Conservation (phyloP, 768 basidiomycete genomes). For the Rubroboletus pulcherrimus region DNA sequence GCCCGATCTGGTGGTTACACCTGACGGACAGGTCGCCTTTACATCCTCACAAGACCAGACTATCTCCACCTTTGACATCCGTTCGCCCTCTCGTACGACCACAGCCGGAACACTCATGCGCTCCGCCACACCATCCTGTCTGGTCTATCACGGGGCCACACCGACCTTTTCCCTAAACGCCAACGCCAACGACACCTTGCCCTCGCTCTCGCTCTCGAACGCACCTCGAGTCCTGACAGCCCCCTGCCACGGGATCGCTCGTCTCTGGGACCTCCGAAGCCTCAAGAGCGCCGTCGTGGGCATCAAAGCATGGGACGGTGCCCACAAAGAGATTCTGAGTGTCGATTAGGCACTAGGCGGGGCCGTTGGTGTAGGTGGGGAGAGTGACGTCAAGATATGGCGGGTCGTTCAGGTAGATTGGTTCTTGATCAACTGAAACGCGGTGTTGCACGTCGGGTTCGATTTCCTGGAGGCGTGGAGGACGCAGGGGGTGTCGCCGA, state of each 20-base stretch:
- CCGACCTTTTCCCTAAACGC: too few relatives aligned
- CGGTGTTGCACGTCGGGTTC: neutral
- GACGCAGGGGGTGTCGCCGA: neutral
- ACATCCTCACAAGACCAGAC: neutral
- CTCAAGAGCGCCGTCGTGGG: slow-evolving; percentile 58
- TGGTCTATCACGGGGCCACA: neutral
- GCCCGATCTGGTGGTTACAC: slow-evolving; percentile 52
- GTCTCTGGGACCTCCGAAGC: slow-evolving; percentile 78
- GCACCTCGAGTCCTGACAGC: slow-evolving; percentile 62
- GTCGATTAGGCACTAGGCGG: slow-evolving; percentile 58
- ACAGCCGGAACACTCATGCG: neutral
- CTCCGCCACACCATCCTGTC: neutral
- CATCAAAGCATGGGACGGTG: slow-evolving; percentile 57
- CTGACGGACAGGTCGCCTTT: neutral
- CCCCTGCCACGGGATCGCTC: slow-evolving; percentile 71
- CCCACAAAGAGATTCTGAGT: slow-evolving; percentile 49
- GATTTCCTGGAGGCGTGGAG: neutral
- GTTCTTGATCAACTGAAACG: slow-evolving; percentile 6
- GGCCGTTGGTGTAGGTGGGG: slow-evolving; percentile 50
- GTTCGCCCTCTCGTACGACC: neutral
- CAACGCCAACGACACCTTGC: neutral
- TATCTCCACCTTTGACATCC: neutral
- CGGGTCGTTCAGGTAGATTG: slow-evolving; percentile 37
- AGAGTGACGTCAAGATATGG: slow-evolving; percentile 66
- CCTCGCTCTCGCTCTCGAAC: neutral